Evolutionary conservation across 1,284 basidiomycete genomes (phyloP), one percentile per base, ranked within the genome.

Genomic region (Phlebopus sp.): DNA sequence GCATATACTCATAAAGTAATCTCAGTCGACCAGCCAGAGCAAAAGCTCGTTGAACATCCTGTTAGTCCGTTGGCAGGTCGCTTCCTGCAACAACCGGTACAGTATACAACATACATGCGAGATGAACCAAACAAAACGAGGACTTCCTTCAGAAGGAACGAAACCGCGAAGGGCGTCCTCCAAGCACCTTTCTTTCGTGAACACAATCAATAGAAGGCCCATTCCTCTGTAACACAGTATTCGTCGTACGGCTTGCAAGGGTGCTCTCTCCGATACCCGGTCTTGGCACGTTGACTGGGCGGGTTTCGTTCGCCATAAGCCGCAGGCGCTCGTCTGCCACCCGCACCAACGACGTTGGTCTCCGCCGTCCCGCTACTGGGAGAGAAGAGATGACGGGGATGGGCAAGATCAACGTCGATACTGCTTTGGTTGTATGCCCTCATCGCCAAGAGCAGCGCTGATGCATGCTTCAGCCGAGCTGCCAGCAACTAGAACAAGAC

Each of bases 181-280:
- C 25, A 37, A 27, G 40, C 23, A 50, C 37, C 34, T 10, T 29
- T 18, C 19, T 23, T 19, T 27, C 37, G 21, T 46, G 14, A 46
- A 21, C 31, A 35, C 40, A 39, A 45, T 67, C 54, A 86, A 58
- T 72, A 84, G 68, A 76, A 86, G 17, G 72, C 74, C 72, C 81
- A 89, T 59, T 89, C 86, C 57, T 89, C 86, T 13, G 84, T 76
- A 23, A 86, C 72, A 57, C 86, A 89, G 55, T 84, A 81, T 31
- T 73, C 69, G 49, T 81, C 81, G 51, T 82, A 78, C 38, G 70
- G 70, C 46, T 69, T 69, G 63, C 85, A 87, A 4, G 77, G 76
- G 63, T 78, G 76, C 37, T 77, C 69, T 55, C 57, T 59, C 34
- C 54, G 51, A 56, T 64, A 60, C 40, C 63, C 61, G 2, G 69